phyloP scores from a whole-genome alignment of 148 eudicot genomes.

The Salicornia ramosissima region DNA sequence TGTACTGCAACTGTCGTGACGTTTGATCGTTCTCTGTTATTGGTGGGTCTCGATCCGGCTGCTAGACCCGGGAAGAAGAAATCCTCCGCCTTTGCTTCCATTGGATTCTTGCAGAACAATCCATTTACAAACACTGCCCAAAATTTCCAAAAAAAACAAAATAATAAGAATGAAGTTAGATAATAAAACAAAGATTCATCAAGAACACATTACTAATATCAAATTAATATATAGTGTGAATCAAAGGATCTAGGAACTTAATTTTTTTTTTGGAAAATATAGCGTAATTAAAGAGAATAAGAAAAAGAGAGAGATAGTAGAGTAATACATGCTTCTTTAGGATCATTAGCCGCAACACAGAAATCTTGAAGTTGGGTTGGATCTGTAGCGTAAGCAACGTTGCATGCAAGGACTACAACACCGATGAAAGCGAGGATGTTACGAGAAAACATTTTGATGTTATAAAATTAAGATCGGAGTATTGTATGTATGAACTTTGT shows the following conservation, averaged over 20 bases:
- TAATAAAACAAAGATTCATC: too few relatives aligned
- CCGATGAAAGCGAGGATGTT: neutral
- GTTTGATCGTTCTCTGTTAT: neutral
- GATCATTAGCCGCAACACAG: neutral
- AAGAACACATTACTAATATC: too few relatives aligned
- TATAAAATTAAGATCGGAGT: too few relatives aligned
- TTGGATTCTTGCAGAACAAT: neutral
- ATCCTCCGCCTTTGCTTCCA: neutral
- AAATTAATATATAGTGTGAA: too few relatives aligned
- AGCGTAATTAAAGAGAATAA: too few relatives aligned
- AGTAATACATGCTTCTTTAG: neutral
- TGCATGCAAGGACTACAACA: neutral
- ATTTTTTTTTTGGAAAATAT: too few relatives aligned
- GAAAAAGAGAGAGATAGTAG: neutral
- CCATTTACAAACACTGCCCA: neutral
- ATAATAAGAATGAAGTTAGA: neutral
- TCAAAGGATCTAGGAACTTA: too few relatives aligned
- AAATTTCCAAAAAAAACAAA: neutral
- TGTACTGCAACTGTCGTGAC: neutral
- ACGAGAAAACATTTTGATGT: neutral
- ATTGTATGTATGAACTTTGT: too few relatives aligned
- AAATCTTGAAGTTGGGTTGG: slow-evolving; percentile 4
- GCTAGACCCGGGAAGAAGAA: neutral
- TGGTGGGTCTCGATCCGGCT: neutral
- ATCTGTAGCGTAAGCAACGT: slow-evolving; percentile 5